Evolutionary conservation across 352 stramenopile species (phyloP).

Genomic region (Phytophthora quininea): DNA sequence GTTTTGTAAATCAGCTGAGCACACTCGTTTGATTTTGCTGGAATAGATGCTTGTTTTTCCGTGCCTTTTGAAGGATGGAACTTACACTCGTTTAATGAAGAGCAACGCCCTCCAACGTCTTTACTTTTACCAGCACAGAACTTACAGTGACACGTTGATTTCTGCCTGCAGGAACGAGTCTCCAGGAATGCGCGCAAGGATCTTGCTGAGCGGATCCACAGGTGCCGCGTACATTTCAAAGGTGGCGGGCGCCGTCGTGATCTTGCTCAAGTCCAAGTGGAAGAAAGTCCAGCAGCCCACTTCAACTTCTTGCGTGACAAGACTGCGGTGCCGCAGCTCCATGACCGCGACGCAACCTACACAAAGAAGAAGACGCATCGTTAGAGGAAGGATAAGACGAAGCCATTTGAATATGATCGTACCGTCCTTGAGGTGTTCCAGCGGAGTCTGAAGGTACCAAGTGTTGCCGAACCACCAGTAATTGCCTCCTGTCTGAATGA

Average conservation of each 20-base stretch:
- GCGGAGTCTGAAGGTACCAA: slow-evolving; percentile 85
- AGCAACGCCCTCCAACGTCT: slow-evolving; percentile 3
- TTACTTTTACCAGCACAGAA: slow-evolving; percentile 12
- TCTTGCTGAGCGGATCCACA: slow-evolving; percentile 86
- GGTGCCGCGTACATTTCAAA: slow-evolving; percentile 91
- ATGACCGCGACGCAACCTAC: slow-evolving; percentile 87
- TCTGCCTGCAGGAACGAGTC: slow-evolving; percentile 90
- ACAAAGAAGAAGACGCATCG: slow-evolving; percentile 10
- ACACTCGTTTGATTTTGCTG: slow-evolving; percentile 20
- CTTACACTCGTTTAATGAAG: not conserved
- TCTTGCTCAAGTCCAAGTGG: slow-evolving; percentile 88
- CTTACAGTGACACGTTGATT: slow-evolving; percentile 87
- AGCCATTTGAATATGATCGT: slow-evolving; percentile 23
- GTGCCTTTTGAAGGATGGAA: no score
- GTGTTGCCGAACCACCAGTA: slow-evolving; percentile 92
- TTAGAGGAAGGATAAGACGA: slow-evolving; percentile 9
- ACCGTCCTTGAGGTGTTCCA: slow-evolving; percentile 89
- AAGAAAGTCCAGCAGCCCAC: slow-evolving; percentile 92
- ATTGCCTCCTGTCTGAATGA: slow-evolving; percentile 86
- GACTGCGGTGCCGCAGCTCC: slow-evolving; percentile 84
- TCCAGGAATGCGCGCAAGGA: slow-evolving; percentile 81
- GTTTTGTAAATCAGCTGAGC: slow-evolving; percentile 69
- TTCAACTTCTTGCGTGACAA: slow-evolving; percentile 85
- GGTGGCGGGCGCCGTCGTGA: slow-evolving; percentile 83
- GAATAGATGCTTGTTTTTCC: slow-evolving; percentile 46